These are phyloP conservation scores for Collybiopsis luxurians DNA, from an alignment of 768 basidiomycete species.

Conservation along the genomic window DNA sequence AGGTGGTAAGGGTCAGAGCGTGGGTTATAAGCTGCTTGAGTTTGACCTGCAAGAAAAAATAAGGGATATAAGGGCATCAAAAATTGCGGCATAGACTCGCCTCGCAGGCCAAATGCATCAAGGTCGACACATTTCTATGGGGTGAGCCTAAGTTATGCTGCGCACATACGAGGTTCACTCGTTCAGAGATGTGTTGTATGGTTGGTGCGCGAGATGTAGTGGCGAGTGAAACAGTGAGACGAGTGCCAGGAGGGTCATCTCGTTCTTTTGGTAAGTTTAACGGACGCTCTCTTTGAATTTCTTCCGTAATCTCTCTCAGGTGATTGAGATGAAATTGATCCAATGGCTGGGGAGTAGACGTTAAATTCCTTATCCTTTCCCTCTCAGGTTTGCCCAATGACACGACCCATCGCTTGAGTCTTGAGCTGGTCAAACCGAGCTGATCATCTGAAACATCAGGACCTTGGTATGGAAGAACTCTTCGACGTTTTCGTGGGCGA, in stretches of 20 bases:
- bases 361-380: slow-evolving; percentile 59
- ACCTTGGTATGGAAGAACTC: slow-evolving; percentile 69
- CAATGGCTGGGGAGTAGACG: slow-evolving; percentile 34
- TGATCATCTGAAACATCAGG: slow-evolving; percentile 50
- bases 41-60: slow-evolving; percentile 52
- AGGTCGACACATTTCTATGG: slow-evolving; percentile 56
- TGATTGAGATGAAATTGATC: slow-evolving; percentile 33
- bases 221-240: slow-evolving; percentile 70
- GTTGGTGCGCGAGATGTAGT: slow-evolving; percentile 72
- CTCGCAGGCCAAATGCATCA: slow-evolving; percentile 79
- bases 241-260: slow-evolving; percentile 68
- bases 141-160: slow-evolving; percentile 69
- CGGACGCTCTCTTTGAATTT: slow-evolving; percentile 69
- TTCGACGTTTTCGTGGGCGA: slow-evolving; percentile 66
- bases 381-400: slow-evolving; percentile 72
- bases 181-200: slow-evolving; percentile 72
- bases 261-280: slow-evolving; percentile 63
- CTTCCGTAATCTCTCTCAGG: slow-evolving; percentile 49
- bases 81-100: slow-evolving; percentile 30
- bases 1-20: slow-evolving; percentile 71
- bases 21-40: slow-evolving; percentile 83
- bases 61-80: slow-evolving; percentile 1
- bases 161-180: slow-evolving; percentile 78
- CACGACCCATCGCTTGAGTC: slow-evolving; percentile 74
- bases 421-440: slow-evolving; percentile 53